These are phyloP conservation scores for Zasmidium cellare DNA, from an alignment of 2,329 filamentous ascomycete genomes.

Conservation along the genomic window DNA sequence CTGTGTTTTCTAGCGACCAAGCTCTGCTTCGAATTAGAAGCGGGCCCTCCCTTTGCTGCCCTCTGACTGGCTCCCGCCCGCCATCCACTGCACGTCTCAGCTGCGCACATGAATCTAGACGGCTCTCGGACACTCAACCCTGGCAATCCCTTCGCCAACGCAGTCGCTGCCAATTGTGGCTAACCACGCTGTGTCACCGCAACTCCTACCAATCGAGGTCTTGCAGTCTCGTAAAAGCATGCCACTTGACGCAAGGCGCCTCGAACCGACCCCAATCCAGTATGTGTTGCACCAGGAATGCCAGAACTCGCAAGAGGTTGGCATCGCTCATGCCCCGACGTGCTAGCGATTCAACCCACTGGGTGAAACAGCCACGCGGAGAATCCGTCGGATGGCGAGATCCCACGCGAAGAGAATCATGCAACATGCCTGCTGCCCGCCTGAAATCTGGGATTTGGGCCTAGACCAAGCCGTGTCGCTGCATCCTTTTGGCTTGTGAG, in stretches of 20 bases:
- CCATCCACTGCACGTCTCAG: neutral
- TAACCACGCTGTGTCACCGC: conserved; percentile 6
- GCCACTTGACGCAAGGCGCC: neutral
- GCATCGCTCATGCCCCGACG: neutral
- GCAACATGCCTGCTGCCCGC: conserved; percentile 18
- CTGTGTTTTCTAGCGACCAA: neutral
- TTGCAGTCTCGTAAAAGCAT: neutral
- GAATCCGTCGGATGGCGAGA: conserved; percentile 13
- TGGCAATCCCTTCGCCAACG: neutral
- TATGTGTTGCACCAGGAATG: conserved; percentile 1
- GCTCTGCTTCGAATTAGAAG: neutral
- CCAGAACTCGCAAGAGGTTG: neutral
- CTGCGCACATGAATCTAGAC: neutral
- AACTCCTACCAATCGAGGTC: neutral
- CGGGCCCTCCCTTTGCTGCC: neutral
- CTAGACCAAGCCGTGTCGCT: conserved; percentile 11
- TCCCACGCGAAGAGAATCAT: conserved; percentile 18
- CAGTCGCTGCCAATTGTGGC: neutral
- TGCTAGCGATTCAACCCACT: neutral
- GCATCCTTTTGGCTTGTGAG: neutral
- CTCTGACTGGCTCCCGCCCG: neutral
- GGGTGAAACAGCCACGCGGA: conserved; percentile 14
- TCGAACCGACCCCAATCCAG: neutral
- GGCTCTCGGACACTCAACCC: neutral
- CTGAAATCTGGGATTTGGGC: conserved; percentile 12